Base-by-base conservation (phyloP, 2,329 filamentous ascomycete genomes). In the Emergomyces orientalis region DNA sequence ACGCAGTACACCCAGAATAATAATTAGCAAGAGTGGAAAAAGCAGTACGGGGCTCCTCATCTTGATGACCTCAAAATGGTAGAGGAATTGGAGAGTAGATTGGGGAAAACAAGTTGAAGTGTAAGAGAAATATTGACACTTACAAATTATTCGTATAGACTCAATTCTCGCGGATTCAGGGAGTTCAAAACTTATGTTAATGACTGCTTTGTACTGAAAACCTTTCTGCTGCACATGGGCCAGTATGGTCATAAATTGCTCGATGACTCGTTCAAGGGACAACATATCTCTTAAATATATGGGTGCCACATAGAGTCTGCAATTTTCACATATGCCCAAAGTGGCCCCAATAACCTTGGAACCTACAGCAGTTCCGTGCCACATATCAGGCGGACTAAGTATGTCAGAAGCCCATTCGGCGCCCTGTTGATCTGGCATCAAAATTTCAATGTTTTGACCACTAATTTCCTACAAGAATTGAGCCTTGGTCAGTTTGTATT, bases 121-220 rank as follows among this genome's bases (percentile, higher is more conserved):
- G 34, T 47, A 39, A 30, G 25, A 7, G 39, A 19, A 47, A 1
- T 17, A 47, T 30, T 30, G 8, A 8, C 19, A 17, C 25, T 13
- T 32, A n/a, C 43, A 11, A 13, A 22, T 1, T 25, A n/a, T 22
- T 11, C 7, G 11, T 13, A 49, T 2, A 49, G 3, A 13, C n/a
- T 2, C n/a, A 3, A 0, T 1, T 49, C 45, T 49, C 45, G n/a
- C 1, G 3, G 0, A 22, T n/a, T 4, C 0, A 3, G 0, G 1
- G 22, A 45, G 25, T 3, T 2, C n/a, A n/a, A 59, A 45, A 27
- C 56, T 59, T 39, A 59, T 59, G 56, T 59, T 59, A 43, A 59
- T 17, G 14, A n/a, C 19, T 32, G 56, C 56, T 22, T 59, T 59
- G n/a, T 22, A 1, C 4, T 47, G n/a, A 39, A 19, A 22, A 25